Conservation (phyloP, 495 filamentous ascomycete genomes). For the Cairneyella variabilis region DNA sequence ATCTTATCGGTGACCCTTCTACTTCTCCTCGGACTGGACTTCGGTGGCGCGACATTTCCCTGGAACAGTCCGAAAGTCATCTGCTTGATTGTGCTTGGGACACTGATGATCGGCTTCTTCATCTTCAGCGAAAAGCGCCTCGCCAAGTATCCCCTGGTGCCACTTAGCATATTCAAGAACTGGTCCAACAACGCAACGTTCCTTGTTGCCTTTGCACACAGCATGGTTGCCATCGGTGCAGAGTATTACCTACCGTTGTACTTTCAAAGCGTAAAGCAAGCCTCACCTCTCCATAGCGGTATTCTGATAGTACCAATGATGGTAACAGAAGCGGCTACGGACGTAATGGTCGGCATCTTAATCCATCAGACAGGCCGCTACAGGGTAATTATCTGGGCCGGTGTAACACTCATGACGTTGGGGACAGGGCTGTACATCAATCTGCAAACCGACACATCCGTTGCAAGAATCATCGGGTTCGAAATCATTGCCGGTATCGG, state of each 20-base stretch:
- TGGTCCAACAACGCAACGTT: slow-evolving; percentile 51
- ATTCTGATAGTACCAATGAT: slow-evolving; percentile 62
- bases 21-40: slow-evolving; percentile 70
- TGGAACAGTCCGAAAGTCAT: slow-evolving; percentile 59
- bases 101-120: slow-evolving; percentile 53
- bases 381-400: slow-evolving; percentile 49
- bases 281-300: slow-evolving; percentile 58
- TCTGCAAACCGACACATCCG: slow-evolving; percentile 38
- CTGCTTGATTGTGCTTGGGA: slow-evolving; percentile 66
- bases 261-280: slow-evolving; percentile 68
- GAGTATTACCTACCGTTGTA: slow-evolving; percentile 73
- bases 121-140: slow-evolving; percentile 58
- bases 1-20: slow-evolving; percentile 65
- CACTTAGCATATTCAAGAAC: slow-evolving; percentile 55
- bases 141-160: slow-evolving; percentile 68
- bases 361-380: slow-evolving; percentile 62
- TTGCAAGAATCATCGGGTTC: slow-evolving; percentile 49
- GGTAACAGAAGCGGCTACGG: slow-evolving; percentile 44
- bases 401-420: slow-evolving; percentile 46
- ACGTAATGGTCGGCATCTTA: slow-evolving; percentile 45
- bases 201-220: slow-evolving; percentile 54
- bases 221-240: slow-evolving; percentile 24
- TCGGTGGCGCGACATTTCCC: slow-evolving; percentile 62
- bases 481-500: slow-evolving; percentile 49
- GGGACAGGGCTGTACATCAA: slow-evolving; percentile 54